Evolutionary conservation across 2,329 filamentous ascomycete genomes (phyloP), one percentile per base, ranked within the genome.

Genomic region (Daldinia sp.): DNA sequence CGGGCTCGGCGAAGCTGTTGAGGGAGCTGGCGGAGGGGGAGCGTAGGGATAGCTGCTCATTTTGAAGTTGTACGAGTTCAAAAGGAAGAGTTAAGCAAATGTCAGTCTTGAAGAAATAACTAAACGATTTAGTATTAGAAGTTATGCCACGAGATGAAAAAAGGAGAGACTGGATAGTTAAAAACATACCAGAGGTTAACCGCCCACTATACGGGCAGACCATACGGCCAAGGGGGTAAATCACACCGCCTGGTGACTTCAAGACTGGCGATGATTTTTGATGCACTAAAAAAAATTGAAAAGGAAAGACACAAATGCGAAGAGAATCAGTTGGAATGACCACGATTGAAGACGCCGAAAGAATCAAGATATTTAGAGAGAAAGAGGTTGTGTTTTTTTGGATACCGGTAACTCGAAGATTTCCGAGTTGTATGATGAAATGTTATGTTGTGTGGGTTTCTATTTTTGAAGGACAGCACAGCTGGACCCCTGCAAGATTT

Each of bases 21-120:
- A 63, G 10, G 77, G 72, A 59, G 77, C 73, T 26, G 77, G 77
- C 44, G 77, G 77, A 44, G 77, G 77, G 10, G 70, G 70, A 18
- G 68, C 71, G 71, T 75, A 79, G 30, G 77, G 75, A 69, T 79
- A 79, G 67, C 74, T 75, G 28, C 74, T 71, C 72, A 78, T 76
- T 46, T 59, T 59, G 58, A 63, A 51, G 35, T 41, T 55, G 37
- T 55, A 13, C 9, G 20, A 63, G 37, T 51, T 51, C n/a, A n/a
- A 26, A 44, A 61, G 18, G n/a, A 54, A 37, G 37, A 18, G 37
- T n/a, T n/a, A 35, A 50, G 37, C 15, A 28, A 54, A 62, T 3
- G 26, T 15, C 30, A 44, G 13, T 23, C 39, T 39, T 10, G 28
- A 7, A 53, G 6, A n/a, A 9, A 54, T 46, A 26, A n/a, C 57